A percentile compares a stretch with the other conserved stretches of the same genome.
Conservation (phyloP, 2,329 filamentous ascomycete species). For the Fusarium algeriense region DNA sequence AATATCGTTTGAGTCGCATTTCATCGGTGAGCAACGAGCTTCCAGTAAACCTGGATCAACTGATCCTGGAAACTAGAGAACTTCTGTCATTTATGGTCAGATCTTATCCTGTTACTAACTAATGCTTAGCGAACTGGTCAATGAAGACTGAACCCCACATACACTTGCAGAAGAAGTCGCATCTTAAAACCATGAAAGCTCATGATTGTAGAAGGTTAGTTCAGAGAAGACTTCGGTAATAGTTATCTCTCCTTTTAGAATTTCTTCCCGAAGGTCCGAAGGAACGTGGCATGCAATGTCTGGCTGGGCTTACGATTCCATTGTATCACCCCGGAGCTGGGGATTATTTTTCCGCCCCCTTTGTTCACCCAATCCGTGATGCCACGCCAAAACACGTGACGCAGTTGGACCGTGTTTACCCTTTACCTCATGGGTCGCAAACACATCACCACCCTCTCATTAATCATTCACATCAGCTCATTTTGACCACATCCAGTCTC, state of each 20-base stretch:
- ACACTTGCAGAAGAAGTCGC: background rate
- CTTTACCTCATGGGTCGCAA: conserved; percentile 6
- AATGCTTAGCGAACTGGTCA: background rate
- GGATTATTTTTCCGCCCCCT: conserved; percentile 9
- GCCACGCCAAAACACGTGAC: conserved; percentile 10
- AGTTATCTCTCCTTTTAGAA: too few species aligned
- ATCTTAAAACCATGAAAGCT: too few species aligned
- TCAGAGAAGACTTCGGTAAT: too few species aligned
- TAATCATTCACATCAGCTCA: background rate
- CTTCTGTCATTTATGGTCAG: background rate
- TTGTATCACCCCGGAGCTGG: conserved; percentile 6
- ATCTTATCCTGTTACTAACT: background rate
- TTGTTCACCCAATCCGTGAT: background rate
- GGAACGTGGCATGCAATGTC: background rate
- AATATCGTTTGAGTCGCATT: background rate
- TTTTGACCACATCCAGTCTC: background rate
- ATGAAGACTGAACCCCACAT: background rate
- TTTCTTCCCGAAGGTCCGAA: too few species aligned
- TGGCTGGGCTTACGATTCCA: background rate
- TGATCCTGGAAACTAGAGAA: too few species aligned
- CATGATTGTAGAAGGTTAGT: too few species aligned
- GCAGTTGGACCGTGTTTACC: background rate
- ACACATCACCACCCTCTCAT: conserved; percentile 6
- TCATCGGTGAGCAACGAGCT: background rate
- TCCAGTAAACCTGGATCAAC: too few species aligned